These are phyloP conservation scores for Aspergillus jensenii DNA, from an alignment of 2,329 filamentous ascomycete genomes.

Conservation along the genomic window DNA sequence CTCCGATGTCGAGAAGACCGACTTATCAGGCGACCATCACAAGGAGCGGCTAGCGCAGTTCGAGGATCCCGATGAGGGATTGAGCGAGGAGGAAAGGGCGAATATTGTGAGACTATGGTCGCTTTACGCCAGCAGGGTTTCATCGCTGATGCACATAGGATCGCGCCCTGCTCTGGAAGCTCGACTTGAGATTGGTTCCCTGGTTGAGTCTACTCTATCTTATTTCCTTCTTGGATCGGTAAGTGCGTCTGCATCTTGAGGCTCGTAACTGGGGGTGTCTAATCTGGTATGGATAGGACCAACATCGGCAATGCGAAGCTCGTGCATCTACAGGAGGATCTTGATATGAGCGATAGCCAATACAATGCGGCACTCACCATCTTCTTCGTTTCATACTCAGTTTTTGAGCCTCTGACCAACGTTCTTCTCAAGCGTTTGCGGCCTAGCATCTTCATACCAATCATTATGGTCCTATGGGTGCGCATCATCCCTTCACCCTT, in stretches of 20 bases:
- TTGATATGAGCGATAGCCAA: constrained; percentile 62
- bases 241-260: background rate
- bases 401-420: constrained; percentile 75
- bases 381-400: constrained; percentile 82
- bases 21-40: background rate
- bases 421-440: constrained; percentile 73
- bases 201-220: constrained; percentile 50
- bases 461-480: constrained; percentile 68
- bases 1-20: constrained; percentile 23
- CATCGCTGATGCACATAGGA: constrained; percentile 32
- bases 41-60: constrained; percentile 20
- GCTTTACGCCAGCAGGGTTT: background rate
- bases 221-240: constrained; percentile 42
- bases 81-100: constrained; percentile 63
- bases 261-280: background rate
- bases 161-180: constrained; percentile 44
- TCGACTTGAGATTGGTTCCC: constrained; percentile 47
- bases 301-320: constrained; percentile 75
- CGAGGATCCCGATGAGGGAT: constrained; percentile 62
- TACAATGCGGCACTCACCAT: constrained; percentile 78
- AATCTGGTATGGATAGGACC: constrained; percentile 43
- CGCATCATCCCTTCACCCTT: background rate
- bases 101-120: constrained; percentile 53
- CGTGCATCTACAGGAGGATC: constrained; percentile 56
- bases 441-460: constrained; percentile 76